Evolutionary conservation across 108 stramenopile genomes (phyloP).

Genomic region (Cyclostephanos invisitatus): DNA sequence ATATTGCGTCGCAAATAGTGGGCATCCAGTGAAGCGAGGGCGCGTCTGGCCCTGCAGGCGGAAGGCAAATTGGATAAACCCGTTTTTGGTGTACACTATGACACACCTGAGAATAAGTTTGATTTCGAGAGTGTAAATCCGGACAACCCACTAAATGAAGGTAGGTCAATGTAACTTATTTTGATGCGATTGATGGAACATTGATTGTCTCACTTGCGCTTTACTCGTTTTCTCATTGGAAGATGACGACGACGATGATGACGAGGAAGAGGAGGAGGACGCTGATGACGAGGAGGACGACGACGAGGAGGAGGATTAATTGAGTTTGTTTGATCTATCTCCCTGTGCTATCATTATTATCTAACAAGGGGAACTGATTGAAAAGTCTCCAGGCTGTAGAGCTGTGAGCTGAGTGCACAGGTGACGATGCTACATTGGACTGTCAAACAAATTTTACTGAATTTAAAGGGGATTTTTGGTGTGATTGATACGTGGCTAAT

Average conservation of each 20-base stretch:
- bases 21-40: conserved; percentile 59
- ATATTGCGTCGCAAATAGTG: conserved; percentile 23
- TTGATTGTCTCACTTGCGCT: neutral
- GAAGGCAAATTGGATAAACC: conserved; percentile 47
- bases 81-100: conserved; percentile 64
- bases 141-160: conserved; percentile 54
- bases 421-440: neutral
- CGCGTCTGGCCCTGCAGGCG: conserved; percentile 51
- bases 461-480: neutral
- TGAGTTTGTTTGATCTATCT: neutral
- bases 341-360: neutral
- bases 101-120: conserved; percentile 48
- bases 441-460: neutral
- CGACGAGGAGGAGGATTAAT: conserved; percentile 8
- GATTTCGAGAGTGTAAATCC: conserved; percentile 41
- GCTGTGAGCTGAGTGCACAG: neutral
- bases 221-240: neutral
- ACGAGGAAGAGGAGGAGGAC: conserved; percentile 48
- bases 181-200: neutral
- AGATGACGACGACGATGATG: conserved; percentile 38
- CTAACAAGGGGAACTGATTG: neutral
- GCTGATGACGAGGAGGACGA: conserved; percentile 15
- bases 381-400: neutral
- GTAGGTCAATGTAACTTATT: neutral
- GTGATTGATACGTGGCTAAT: neutral